Conservation (phyloP, 495 filamentous ascomycete species). For the Podospora comata region DNA sequence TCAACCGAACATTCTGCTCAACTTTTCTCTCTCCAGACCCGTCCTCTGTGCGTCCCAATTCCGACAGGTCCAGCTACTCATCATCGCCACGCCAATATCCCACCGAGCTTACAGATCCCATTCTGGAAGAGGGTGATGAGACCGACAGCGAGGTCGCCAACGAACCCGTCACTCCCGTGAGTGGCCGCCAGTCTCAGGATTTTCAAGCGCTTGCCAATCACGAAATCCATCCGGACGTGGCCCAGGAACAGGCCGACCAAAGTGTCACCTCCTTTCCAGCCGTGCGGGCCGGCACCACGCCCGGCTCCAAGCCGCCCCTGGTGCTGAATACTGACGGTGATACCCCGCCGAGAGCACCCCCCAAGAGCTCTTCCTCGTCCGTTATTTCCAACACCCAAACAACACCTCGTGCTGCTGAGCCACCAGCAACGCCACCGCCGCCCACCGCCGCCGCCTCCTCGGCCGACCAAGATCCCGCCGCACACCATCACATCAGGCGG, state of each 20-base stretch:
- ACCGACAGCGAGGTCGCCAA: slow-evolving; percentile 46
- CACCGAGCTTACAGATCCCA: slow-evolving; percentile 41
- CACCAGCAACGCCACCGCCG: slow-evolving; percentile 11
- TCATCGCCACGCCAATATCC: slow-evolving; percentile 41
- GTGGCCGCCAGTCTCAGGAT: slow-evolving; percentile 50
- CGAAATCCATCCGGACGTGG: slow-evolving; percentile 35
- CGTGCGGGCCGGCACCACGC: slow-evolving; percentile 21
- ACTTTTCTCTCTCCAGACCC: slow-evolving; percentile 20
- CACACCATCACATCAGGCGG: slow-evolving; percentile 33
- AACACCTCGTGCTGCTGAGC: slow-evolving; percentile 13
- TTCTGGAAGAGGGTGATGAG: slow-evolving; percentile 50
- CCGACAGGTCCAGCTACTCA: slow-evolving; percentile 26
- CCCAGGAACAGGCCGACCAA: slow-evolving; percentile 32
- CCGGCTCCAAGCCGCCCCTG: slow-evolving; percentile 27
- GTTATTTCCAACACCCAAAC: slow-evolving; percentile 4
- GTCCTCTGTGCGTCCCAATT: slow-evolving; percentile 10
- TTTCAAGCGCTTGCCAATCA: slow-evolving; percentile 43
- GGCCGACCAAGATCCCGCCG: slow-evolving; percentile 26
- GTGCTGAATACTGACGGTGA: slow-evolving; percentile 32
- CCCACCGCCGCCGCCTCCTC: slow-evolving; percentile 22
- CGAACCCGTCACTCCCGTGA: slow-evolving; percentile 49
- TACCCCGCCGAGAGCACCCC: slow-evolving; percentile 17
- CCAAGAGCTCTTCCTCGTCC: slow-evolving; percentile 5
- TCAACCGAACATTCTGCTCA: slow-evolving; percentile 17
- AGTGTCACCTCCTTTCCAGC: slow-evolving; percentile 26